These are phyloP conservation scores for Suillus sp. DNA, from an alignment of 768 basidiomycete genomes.

Conservation along the genomic window DNA sequence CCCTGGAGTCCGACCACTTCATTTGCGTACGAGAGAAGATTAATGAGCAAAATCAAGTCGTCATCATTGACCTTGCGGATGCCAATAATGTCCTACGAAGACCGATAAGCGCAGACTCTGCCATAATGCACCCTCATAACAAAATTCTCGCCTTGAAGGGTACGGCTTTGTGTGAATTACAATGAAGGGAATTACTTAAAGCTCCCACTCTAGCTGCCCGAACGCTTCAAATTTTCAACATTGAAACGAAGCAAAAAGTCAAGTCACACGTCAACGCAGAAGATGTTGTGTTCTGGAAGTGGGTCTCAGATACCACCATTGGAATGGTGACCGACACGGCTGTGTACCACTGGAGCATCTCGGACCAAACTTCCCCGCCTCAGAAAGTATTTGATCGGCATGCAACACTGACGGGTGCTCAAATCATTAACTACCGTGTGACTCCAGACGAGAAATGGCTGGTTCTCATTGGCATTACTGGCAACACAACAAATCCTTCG, in stretches of 20 bases:
- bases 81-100: conserved; percentile 96
- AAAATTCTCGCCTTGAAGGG: conserved; percentile 97
- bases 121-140: conserved; percentile 96
- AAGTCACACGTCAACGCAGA: conserved; percentile 93
- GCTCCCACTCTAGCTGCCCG: conserved; percentile 65
- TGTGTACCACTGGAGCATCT: conserved; percentile 89
- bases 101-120: conserved; percentile 97
- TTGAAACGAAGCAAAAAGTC: conserved; percentile 97
- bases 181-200: conserved; percentile 13
- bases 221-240: conserved; percentile 97
- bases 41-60: conserved; percentile 95
- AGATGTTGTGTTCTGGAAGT: conserved; percentile 98
- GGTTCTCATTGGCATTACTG: conserved; percentile 92
- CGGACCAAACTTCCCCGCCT: conserved; percentile 72
- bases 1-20: conserved; percentile 96
- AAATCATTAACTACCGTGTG: conserved; percentile 98
- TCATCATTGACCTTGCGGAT: conserved; percentile 96
- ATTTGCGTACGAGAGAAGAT: conserved; percentile 97
- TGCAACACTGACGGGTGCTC: conserved; percentile 87
- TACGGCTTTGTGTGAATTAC: conserved; percentile 25
- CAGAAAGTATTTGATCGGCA: conserved; percentile 98
- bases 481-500: conserved; percentile 87
- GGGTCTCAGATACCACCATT: conserved; percentile 89
- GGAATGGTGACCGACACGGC: conserved; percentile 95
- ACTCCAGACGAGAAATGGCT: conserved; percentile 97